Evolutionary conservation across 2,329 filamentous ascomycete species (phyloP), one percentile per base, ranked within the genome.

Genomic region (Colletotrichum tofieldiae): DNA sequence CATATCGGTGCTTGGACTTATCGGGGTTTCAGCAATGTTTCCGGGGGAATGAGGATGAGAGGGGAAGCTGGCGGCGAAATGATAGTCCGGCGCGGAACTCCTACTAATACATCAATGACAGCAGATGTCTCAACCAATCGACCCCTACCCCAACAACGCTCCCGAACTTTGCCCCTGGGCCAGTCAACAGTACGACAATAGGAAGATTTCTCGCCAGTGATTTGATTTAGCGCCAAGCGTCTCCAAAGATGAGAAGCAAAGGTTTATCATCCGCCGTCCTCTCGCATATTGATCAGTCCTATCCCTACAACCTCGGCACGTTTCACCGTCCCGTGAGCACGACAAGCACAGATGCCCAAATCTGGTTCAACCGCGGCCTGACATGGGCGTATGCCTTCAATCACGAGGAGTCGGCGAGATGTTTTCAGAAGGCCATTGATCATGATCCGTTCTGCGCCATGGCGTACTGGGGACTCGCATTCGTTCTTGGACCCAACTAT

Each of bases 311-410:
- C 75, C 87, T 94, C 1, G 92, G 92, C 67, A 78, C 82, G 0
- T 91, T 89, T 77, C 81, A 83, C 41, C 87, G 89, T n/a, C 76
- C 82, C 3, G 83, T 94, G 56, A 90, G 82, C 45, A 90, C 91
- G 0, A 79, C 75, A 20, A 89, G 78, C 75, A 54, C 78, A 4
- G 83, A 85, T 56, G 86, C 90, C 1, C 89, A 93, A 77, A 82
- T 76, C 8, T 95, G 93, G 93, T 94, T 93, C 78, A 85, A 92
- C 78, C 89, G 92, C 3, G 93, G 92, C 2, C 82, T 95, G n/a
- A 84, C 91, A 29, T 95, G 93, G 93, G 87, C 86, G 54, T 95
- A 93, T 79, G 91, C 85, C 29, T 95, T 95, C 84, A 94, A 95
- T 78, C 93, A 94, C 77, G 91, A 92, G 75, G 93, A 94, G 79